These are phyloP conservation scores for Cercophora scortea DNA, from an alignment of 495 filamentous ascomycete species.

Conservation along the genomic window DNA sequence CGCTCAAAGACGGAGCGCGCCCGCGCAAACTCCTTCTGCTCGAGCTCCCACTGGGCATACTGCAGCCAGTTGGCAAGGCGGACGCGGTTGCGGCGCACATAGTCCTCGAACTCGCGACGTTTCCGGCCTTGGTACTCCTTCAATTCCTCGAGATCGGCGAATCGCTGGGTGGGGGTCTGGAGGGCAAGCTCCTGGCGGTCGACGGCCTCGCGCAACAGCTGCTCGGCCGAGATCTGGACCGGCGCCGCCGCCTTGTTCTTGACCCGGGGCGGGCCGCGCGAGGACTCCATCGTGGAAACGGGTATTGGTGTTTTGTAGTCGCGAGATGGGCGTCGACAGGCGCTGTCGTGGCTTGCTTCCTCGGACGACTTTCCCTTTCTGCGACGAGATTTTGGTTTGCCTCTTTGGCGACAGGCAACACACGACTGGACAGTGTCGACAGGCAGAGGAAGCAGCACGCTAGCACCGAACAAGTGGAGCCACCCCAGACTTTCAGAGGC, in stretches of 20 bases:
- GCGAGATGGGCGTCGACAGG: background rate
- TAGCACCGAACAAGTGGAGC: too few species aligned
- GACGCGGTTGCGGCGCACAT: constrained; percentile 88
- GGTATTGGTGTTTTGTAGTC: background rate
- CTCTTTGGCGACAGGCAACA: background rate
- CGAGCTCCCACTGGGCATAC: constrained; percentile 94
- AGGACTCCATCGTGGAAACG: constrained; percentile 67
- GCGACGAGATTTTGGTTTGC: background rate
- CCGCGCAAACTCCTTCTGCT: constrained; percentile 96
- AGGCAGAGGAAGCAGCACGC: too few species aligned
- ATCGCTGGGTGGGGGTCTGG: constrained; percentile 87
- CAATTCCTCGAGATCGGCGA: constrained; percentile 93
- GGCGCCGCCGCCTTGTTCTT: constrained; percentile 93
- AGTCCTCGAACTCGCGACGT: constrained; percentile 94
- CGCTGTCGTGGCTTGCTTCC: background rate
- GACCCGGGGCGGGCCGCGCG: constrained; percentile 89
- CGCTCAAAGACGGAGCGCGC: constrained; percentile 95
- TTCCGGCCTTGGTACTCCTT: constrained; percentile 97
- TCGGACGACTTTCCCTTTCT: background rate
- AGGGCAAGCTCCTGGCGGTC: constrained; percentile 88
- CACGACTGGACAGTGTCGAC: background rate
- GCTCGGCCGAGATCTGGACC: constrained; percentile 89
- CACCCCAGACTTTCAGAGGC: too few species aligned
- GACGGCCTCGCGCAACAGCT: constrained; percentile 95
- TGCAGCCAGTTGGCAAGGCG: constrained; percentile 99